Base-by-base conservation (phyloP, 345 rosid species). In the Dipteronia sinensis region DNA sequence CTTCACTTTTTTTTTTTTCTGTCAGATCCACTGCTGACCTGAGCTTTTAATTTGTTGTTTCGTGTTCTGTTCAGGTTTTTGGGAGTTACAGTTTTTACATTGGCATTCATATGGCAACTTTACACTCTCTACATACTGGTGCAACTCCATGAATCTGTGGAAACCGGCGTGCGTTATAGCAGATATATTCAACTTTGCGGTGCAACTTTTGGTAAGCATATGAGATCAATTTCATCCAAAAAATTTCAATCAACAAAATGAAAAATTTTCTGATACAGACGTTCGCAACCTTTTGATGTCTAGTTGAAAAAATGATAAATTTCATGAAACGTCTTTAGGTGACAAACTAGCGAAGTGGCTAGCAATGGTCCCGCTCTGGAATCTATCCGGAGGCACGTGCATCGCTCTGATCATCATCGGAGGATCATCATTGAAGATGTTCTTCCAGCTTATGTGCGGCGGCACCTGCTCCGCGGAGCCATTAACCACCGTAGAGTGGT, bases 91-190 rank as follows among this genome's bases (percentile, higher is more conserved):
- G 44, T 65, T 38, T 79, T 93, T 81, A 85, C 89, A 3, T 10
- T 81, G n/a, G 90, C 86, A 38, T 93, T 93, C 80, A 70, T 83
- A 62, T 93, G 99, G 98, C 96, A 95, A 70, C 89, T 95, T 1
- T 95, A 93, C 81, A 93, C 90, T 0, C 83, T 88, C 3, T 89
- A 88, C 85, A 65, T 90, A 59, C 86, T 93, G 22, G 95, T 95
- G 11, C 90, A 92, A 34, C 98, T 95, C 65, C 99, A 95, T 81
- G 98, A 95, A 83, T 69, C 85, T 3, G 66, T 82, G 0, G 91
- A 86, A 62, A 75, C 69, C 0, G 90, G 97, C 38, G 72, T 78
- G 74, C 95, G 98, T 65, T 88, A 85, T 68, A 89, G 98, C 67
- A 73, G 97, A 88, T 95, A 88, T 65, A 78, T 95, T 69, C 91